Percentiles rank a stretch among this genome's conserved stretches.
These are phyloP conservation scores for Mallotus repandus DNA, from an alignment of 441 rosid species.

Conservation along the genomic window DNA sequence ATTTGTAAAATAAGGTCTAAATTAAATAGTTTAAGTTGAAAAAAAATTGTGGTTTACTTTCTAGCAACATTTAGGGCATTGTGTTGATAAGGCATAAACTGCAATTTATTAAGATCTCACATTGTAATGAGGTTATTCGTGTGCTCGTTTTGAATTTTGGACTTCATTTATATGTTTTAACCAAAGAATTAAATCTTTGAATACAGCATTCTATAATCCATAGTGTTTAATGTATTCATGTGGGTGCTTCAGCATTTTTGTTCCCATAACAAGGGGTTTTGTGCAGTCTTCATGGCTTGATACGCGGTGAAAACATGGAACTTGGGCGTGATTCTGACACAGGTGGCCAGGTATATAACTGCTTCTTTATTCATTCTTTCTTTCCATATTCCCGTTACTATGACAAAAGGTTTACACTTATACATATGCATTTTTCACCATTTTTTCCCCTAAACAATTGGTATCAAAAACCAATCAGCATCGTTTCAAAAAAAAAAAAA, in stretches of 20 bases:
- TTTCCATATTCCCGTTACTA: constrained; percentile 1
- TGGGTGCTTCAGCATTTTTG: constrained; percentile 5
- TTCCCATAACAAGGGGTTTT: constrained; percentile 25
- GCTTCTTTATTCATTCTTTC: constrained; percentile 1
- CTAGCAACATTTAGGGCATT: too few relatives aligned
- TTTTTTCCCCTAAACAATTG: too few relatives aligned
- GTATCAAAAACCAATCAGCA: too few relatives aligned
- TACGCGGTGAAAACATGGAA: constrained; percentile 91
- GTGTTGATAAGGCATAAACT: constrained; percentile 65
- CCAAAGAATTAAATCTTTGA: constrained; percentile 4
- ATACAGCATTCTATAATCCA: not conserved
- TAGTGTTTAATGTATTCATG: constrained; percentile 2
- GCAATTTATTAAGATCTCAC: constrained; percentile 20
- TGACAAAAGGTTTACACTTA: not conserved
- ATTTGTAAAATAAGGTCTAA: too few relatives aligned
- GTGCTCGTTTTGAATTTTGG: constrained; percentile 10
- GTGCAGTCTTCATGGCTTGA: constrained; percentile 84
- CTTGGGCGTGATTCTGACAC: constrained; percentile 95
- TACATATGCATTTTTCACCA: too few relatives aligned
- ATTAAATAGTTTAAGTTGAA: too few relatives aligned
- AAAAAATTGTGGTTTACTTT: too few relatives aligned
- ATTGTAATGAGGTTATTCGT: constrained; percentile 19
- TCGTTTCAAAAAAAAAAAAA: too few relatives aligned
- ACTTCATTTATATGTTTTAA: constrained; percentile 8
- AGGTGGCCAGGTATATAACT: constrained; percentile 69